These are phyloP conservation scores for Microdochium trichocladiopsis DNA, from an alignment of 2,329 filamentous ascomycete species.

Conservation along the genomic window DNA sequence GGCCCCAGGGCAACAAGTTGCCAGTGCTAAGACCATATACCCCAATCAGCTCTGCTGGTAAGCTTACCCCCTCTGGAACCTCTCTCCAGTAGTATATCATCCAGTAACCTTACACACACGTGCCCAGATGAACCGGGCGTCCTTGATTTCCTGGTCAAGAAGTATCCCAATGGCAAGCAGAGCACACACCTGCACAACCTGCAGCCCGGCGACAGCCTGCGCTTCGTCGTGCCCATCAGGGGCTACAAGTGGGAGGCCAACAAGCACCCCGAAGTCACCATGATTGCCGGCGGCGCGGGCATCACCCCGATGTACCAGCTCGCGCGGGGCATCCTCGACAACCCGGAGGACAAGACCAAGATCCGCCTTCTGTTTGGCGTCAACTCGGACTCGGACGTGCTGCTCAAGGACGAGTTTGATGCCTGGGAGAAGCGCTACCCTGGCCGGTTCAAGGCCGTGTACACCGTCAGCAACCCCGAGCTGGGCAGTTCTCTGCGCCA, in stretches of 20 bases:
- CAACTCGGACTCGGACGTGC: constrained; percentile 56
- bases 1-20: constrained; percentile 47
- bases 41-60: constrained; percentile 40
- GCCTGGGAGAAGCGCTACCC: constrained; percentile 40
- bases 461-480: constrained; percentile 44
- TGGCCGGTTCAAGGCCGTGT: constrained; percentile 48
- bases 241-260: constrained; percentile 48
- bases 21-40: constrained; percentile 62
- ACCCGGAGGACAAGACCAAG: constrained; percentile 54
- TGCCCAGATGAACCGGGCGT: constrained; percentile 46
- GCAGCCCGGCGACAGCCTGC: constrained; percentile 51
- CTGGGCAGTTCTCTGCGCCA: constrained; percentile 34
- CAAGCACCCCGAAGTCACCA: constrained; percentile 42
- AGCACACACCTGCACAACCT: constrained; percentile 61
- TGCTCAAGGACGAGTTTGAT: constrained; percentile 49
- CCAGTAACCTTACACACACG: constrained; percentile 1
- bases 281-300: constrained; percentile 65
- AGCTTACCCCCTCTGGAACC: background rate
- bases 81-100: background rate
- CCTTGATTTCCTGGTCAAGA: constrained; percentile 60
- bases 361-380: constrained; percentile 61
- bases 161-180: constrained; percentile 58
- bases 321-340: constrained; percentile 51
- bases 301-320: constrained; percentile 67
- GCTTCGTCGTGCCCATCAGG: constrained; percentile 47